These are phyloP conservation scores for Steccherinum ochraceum DNA, from an alignment of 768 basidiomycete species.

Conservation along the genomic window DNA sequence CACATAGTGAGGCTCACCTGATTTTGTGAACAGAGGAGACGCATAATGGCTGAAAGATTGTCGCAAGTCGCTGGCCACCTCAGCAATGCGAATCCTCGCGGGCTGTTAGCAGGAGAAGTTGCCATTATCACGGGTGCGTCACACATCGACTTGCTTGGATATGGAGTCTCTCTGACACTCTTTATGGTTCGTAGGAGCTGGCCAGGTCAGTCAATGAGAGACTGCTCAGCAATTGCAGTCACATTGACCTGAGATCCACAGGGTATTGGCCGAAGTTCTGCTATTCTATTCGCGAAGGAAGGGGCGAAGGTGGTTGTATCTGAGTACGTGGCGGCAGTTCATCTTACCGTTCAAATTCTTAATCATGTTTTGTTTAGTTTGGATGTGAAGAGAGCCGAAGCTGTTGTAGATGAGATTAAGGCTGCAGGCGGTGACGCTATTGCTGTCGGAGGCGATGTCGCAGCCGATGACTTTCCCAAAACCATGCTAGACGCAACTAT, in stretches of 20 bases:
- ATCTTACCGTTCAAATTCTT: not conserved
- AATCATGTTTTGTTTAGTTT: conserved; percentile 38
- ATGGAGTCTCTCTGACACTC: conserved; percentile 5
- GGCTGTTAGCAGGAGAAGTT: conserved; percentile 69
- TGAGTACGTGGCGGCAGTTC: conserved; percentile 64
- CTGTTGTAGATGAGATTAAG: conserved; percentile 70
- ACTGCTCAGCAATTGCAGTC: conserved; percentile 2
- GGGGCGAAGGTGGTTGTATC: conserved; percentile 83
- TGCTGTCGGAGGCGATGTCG: conserved; percentile 73
- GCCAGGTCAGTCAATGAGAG: conserved; percentile 46
- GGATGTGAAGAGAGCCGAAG: conserved; percentile 60
- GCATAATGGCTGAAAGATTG: conserved; percentile 34
- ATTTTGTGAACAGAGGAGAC: not conserved
- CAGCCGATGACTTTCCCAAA: conserved; percentile 78
- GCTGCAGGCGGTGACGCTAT: conserved; percentile 67
- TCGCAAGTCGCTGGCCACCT: conserved; percentile 69
- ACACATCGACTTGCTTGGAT: conserved; percentile 1
- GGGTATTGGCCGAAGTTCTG: conserved; percentile 75
- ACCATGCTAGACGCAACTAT: conserved; percentile 71
- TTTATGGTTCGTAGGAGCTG: conserved; percentile 47
- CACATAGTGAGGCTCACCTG: too few species aligned
- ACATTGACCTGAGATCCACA: too few species aligned
- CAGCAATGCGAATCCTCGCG: conserved; percentile 41
- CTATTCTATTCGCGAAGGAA: conserved; percentile 75
- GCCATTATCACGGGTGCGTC: conserved; percentile 78